Evolutionary conservation across 2,329 filamentous ascomycete species (phyloP), one percentile per base, ranked within the genome.

Genomic region (Colletotrichum neosansevieriae): DNA sequence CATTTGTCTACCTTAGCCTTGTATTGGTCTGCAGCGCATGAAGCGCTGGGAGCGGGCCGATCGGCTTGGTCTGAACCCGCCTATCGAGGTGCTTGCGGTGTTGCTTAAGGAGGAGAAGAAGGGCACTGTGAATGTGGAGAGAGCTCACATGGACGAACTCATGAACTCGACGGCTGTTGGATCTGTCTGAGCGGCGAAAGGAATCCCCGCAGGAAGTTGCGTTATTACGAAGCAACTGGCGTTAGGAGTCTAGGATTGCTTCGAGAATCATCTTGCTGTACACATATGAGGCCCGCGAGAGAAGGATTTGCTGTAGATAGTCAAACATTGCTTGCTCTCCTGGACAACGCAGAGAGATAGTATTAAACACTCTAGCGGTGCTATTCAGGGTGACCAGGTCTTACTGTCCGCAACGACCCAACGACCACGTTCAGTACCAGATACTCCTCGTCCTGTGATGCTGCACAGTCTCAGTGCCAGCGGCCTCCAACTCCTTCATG

Each of bases 361-460:
- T 38, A 47, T 50, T 60, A 69, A 56, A 69, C 61, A 50, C 34
- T 42, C 15, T 19, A 54, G 24, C 24, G 29, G 17, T 29, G 21
- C 36, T 58, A 11, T 42, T 15, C 4, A 17, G 15, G 36, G 19
- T 19, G 17, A 40, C 17, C 36, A 50, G 21, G 11, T 13, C 13
- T 12, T 17, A 3, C 29, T 13, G 21, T 32, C 21, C 32, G 42
- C 24, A 3, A 34, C n/a, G 11, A 13, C 7, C 15, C 24, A 3
- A 34, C n/a, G 11, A 13, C 7, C 15, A 47, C 21, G 40, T 34
- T 79, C 80, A 98, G 79, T 98, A 98, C 94, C 94, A 98, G 70
- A 98, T 97, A 76, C 94, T 97, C 77, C 94, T 88, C 49, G 94
- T 97, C 71, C 94, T 86, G 80, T 98, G 94, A 80, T 97, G 94